A percentile compares a stretch with the other conserved stretches of the same genome.
These are phyloP conservation scores for Botrytis medusae DNA, from an alignment of 2,329 filamentous ascomycete species.

Conservation along the genomic window DNA sequence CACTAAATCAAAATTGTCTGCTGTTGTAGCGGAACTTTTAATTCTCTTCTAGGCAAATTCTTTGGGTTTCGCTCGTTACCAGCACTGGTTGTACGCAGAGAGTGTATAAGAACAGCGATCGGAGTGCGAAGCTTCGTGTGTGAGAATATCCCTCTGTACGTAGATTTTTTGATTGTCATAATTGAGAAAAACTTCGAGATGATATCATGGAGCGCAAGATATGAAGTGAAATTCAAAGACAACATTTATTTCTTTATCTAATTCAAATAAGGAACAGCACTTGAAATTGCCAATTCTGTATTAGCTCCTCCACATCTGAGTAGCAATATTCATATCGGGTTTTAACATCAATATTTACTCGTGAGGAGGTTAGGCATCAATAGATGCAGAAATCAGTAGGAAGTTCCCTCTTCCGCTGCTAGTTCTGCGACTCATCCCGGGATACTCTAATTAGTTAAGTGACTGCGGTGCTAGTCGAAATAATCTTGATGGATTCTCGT, in stretches of 20 bases:
- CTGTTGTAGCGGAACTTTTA: neutral
- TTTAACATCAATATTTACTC: neutral
- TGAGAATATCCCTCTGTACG: neutral
- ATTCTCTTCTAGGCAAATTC: neutral
- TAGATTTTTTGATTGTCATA: neutral
- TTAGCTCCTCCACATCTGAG: neutral
- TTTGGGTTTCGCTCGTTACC: neutral
- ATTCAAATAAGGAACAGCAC: neutral
- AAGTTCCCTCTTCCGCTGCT: neutral
- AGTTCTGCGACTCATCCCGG: neutral
- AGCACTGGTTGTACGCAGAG: neutral
- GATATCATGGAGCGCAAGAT: neutral
- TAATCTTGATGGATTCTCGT: too few relatives aligned
- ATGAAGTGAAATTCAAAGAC: neutral
- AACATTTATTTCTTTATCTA: neutral
- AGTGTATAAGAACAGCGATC: neutral
- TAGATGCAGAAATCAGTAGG: neutral
- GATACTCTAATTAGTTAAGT: too few relatives aligned
- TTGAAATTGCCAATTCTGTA: neutral
- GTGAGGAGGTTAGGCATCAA: neutral
- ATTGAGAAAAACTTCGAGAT: neutral
- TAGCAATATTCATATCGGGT: neutral
- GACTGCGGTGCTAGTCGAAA: too few relatives aligned
- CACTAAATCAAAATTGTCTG: neutral
- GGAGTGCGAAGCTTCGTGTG: neutral